Base-by-base conservation (phyloP, 768 basidiomycete genomes). In the Boletus patriciae region DNA sequence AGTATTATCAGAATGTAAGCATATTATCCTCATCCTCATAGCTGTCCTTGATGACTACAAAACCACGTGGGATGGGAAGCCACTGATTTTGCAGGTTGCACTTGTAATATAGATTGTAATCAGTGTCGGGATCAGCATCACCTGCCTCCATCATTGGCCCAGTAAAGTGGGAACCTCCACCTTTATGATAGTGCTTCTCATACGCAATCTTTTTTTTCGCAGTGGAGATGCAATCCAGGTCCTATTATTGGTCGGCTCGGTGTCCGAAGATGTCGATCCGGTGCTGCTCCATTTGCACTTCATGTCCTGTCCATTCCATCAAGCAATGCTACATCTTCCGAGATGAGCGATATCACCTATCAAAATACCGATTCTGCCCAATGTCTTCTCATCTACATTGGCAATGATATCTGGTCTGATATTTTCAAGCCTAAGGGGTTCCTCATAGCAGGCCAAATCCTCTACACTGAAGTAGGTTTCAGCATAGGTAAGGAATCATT, bases 91-190 rank as follows among this genome's bases (percentile, higher is more conserved):
- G 44, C 0, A 10, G 40, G 0, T 51, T 31, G 15, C 52, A 57
- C 11, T n/a, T 31, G 27, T 62, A 60, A 7, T n/a, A 52, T n/a
- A 59, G 13, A 38, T 53, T 34, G 31, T 59, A 61, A 18, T 59
- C 53, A 1, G 23, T 3, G 6, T 9, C n/a, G 0, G 12, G 12
- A 21, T 36, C 16, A n/a, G 25, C 10, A 12, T 47, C 44, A 23
- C 42, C 51, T 6, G 2, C 33, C 8, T 12, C 2, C 49, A 54
- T 59, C 6, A 41, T 40, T 2, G 50, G 49, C 4, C 49, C 50
- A 8, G 33, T 13, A 23, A 58, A 61, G 8, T 3, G 15, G 0
- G 3, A 40, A 0, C 36, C n/a, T 25, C 52, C 43, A 31, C 50
- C 53, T 21, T 41, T n/a, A 19, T 52, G 36, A 19, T 43, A 60